phyloP scores from a whole-genome alignment of 305 asterid genomes.

The Salvia sclarea region DNA sequence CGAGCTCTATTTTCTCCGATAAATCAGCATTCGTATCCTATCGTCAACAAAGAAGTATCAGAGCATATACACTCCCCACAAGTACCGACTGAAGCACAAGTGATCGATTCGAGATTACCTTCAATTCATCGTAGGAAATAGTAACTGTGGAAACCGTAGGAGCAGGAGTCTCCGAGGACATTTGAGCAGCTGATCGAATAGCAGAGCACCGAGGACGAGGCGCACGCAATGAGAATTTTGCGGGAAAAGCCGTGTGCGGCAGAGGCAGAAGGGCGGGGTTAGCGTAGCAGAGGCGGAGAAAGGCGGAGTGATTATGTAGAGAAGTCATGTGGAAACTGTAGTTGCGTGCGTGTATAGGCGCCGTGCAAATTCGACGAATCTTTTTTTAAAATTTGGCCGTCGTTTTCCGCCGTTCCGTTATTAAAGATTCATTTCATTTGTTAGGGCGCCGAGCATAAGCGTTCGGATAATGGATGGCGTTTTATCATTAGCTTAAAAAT shows the following conservation, averaged over 20 bases:
- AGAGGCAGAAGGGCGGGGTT: slow-evolving; percentile 21
- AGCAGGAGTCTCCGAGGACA: slow-evolving; percentile 38
- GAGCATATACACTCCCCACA: slow-evolving; percentile 7
- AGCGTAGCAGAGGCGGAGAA: slow-evolving; percentile 20
- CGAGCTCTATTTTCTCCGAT: slow-evolving; percentile 69
- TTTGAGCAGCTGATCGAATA: slow-evolving; percentile 29
- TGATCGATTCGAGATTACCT: slow-evolving; percentile 29
- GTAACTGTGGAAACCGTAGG: slow-evolving; percentile 54
- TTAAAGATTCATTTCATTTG: not conserved
- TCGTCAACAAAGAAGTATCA: slow-evolving; percentile 33
- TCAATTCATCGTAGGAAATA: slow-evolving; percentile 60
- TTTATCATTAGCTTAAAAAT: too few species aligned
- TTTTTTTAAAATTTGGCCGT: not conserved
- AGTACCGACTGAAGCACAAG: not conserved
- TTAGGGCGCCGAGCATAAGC: too few species aligned
- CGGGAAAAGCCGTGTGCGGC: not conserved
- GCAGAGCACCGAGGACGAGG: slow-evolving; percentile 19
- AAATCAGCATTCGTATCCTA: slow-evolving; percentile 68
- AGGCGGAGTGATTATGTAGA: slow-evolving; percentile 10
- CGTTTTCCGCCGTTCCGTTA: not conserved
- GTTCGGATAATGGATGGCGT: too few species aligned
- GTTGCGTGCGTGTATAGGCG: slow-evolving; percentile 2
- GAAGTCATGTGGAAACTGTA: slow-evolving; percentile 3
- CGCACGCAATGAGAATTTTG: not conserved
- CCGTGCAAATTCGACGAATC: slow-evolving; percentile 5